These are phyloP conservation scores for Populus davidiana DNA, from an alignment of 345 rosid genomes.

Conservation along the genomic window DNA sequence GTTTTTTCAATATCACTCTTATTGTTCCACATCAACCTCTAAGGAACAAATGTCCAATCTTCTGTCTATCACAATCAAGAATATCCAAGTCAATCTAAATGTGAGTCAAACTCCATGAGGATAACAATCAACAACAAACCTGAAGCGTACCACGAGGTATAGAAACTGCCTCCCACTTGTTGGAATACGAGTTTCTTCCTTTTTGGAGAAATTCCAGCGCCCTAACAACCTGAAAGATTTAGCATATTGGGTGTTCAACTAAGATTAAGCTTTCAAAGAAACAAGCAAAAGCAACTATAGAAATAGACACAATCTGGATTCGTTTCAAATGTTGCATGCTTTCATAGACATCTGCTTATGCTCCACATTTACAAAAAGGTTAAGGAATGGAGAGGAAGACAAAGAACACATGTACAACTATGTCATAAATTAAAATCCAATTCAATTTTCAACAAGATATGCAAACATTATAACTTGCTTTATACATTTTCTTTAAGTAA, in stretches of 20 bases:
- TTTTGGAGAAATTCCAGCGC: slow-evolving; percentile 64
- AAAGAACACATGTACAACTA: too few relatives aligned
- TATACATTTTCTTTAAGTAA: too few relatives aligned
- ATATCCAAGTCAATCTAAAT: background rate
- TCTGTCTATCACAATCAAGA: background rate
- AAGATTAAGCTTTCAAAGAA: background rate
- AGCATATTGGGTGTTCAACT: background rate
- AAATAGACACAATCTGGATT: too few relatives aligned
- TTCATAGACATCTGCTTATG: too few relatives aligned
- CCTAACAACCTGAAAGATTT: slow-evolving; percentile 69
- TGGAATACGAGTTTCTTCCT: slow-evolving; percentile 43
- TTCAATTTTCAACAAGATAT: too few relatives aligned
- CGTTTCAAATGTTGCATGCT: too few relatives aligned
- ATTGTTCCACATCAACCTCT: background rate
- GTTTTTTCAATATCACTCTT: background rate
- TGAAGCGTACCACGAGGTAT: slow-evolving; percentile 97
- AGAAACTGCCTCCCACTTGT: slow-evolving; percentile 64
- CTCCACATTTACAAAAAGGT: too few relatives aligned
- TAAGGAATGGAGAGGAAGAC: too few relatives aligned
- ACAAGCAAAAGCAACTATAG: background rate
- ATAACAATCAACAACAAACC: slow-evolving; percentile 53
- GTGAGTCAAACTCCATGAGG: background rate
- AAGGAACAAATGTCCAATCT: background rate
- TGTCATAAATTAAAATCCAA: too few relatives aligned
- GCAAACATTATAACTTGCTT: too few relatives aligned